Conservation (phyloP, 768 basidiomycete species). For the Boletus reticulatus region DNA sequence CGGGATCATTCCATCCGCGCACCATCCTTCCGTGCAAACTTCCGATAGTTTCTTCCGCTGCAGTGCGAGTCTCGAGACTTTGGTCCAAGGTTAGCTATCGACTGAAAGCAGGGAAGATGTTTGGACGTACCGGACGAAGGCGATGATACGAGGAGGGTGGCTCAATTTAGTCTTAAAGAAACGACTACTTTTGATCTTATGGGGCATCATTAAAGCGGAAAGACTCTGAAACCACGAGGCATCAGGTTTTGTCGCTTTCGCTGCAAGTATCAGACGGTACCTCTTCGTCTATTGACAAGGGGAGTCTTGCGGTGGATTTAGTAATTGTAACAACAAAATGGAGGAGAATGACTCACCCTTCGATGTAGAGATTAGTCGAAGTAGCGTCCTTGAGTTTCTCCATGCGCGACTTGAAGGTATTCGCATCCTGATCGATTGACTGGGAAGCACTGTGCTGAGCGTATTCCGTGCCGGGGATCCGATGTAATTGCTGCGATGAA, state of each 20-base stretch:
- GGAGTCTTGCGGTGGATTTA: conserved; percentile 43
- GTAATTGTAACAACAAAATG: neutral
- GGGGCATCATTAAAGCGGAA: conserved; percentile 61
- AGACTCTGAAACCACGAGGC: conserved; percentile 45
- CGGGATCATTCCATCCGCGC: conserved; percentile 73
- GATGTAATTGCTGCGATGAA: conserved; percentile 58
- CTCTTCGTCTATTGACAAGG: conserved; percentile 65
- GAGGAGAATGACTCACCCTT: conserved; percentile 45
- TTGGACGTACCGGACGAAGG: conserved; percentile 66
- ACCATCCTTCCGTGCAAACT: conserved; percentile 79
- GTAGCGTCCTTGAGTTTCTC: conserved; percentile 62
- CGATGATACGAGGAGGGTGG: conserved; percentile 75
- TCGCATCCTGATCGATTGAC: conserved; percentile 31
- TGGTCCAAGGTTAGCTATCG: neutral
- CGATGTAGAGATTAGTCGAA: conserved; percentile 81
- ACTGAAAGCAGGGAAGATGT: neutral
- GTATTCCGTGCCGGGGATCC: conserved; percentile 75
- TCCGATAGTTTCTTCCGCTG: conserved; percentile 77
- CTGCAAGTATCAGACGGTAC: conserved; percentile 29
- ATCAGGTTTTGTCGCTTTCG: neutral
- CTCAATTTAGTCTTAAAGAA: conserved; percentile 80
- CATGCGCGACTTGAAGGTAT: conserved; percentile 76
- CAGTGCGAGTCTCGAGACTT: conserved; percentile 68
- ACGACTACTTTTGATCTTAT: conserved; percentile 70
- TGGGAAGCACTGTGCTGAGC: conserved; percentile 34